Percentiles rank a stretch among this genome's conserved stretches.
Conservation (phyloP, 2,329 filamentous ascomycete genomes). For the Knufia petricola region DNA sequence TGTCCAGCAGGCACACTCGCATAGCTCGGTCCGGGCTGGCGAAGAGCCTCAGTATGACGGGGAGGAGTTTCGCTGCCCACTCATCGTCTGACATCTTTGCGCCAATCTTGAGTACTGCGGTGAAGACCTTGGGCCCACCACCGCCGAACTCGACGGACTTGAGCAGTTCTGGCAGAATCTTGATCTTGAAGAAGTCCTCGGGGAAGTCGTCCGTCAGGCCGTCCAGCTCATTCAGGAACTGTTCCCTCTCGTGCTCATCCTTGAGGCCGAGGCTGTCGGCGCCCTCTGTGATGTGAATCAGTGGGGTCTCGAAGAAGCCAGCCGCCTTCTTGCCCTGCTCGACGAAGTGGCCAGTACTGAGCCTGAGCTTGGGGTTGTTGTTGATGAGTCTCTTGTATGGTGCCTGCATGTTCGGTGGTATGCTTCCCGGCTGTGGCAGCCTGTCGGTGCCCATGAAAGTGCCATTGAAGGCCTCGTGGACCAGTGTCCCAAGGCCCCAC, state of each 20-base stretch:
- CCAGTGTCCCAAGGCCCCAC: slow-evolving; percentile 72
- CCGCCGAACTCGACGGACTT: slow-evolving; percentile 98
- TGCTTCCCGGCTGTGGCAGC: slow-evolving; percentile 71
- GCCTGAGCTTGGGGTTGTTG: slow-evolving; percentile 75
- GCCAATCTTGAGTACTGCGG: slow-evolving; percentile 82
- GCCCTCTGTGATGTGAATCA: slow-evolving; percentile 86
- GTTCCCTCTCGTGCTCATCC: slow-evolving; percentile 69
- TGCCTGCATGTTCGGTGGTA: slow-evolving; percentile 80
- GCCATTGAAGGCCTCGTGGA: slow-evolving; percentile 89
- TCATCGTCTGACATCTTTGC: slow-evolving; percentile 81
- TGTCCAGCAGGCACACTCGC: slow-evolving; percentile 82
- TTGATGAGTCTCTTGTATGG: slow-evolving; percentile 86
- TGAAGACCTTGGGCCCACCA: slow-evolving; percentile 82
- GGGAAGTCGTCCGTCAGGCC: slow-evolving; percentile 86
- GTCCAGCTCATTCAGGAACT: slow-evolving; percentile 74
- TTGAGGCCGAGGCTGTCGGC: slow-evolving; percentile 91
- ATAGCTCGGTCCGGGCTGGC: slow-evolving; percentile 84
- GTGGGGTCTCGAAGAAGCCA: slow-evolving; percentile 82
- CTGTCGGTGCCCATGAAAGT: slow-evolving; percentile 68
- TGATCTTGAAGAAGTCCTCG: slow-evolving; percentile 96
- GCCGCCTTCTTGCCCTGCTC: slow-evolving; percentile 76
- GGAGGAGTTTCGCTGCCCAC: slow-evolving; percentile 73
- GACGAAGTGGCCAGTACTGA: slow-evolving; percentile 75
- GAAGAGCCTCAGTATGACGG: slow-evolving; percentile 79
- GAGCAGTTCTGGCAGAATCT: slow-evolving; percentile 86